These are phyloP conservation scores for Sporothrix mexicana DNA, from an alignment of 2,329 filamentous ascomycete genomes.

Conservation along the genomic window DNA sequence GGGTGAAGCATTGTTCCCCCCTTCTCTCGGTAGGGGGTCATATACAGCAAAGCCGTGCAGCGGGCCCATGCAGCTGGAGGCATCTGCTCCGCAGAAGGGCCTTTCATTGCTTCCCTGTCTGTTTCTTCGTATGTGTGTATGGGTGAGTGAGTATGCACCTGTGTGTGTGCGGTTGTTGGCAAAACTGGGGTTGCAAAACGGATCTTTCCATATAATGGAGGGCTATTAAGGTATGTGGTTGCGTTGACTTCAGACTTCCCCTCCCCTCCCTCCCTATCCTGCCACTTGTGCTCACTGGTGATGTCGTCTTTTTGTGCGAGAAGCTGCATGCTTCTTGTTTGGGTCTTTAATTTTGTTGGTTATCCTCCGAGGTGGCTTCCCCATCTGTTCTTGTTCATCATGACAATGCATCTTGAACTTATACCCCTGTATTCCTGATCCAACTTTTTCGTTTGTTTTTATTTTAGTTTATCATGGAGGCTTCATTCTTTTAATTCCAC, in stretches of 20 bases:
- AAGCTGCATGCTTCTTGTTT: neutral
- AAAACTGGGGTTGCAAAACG: conserved; percentile 28
- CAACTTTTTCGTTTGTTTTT: neutral
- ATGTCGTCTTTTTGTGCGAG: neutral
- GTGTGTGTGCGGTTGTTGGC: conserved; percentile 16
- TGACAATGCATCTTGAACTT: neutral
- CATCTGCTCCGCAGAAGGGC: neutral
- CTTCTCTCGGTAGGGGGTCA: neutral
- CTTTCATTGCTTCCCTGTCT: neutral
- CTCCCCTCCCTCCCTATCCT: neutral
- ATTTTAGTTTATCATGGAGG: neutral
- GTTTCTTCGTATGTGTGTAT: neutral
- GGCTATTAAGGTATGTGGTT: neutral
- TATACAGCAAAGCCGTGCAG: neutral
- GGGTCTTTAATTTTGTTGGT: neutral
- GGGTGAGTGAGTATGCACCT: neutral
- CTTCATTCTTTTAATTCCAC: neutral
- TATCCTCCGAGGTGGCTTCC: neutral
- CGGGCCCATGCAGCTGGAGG: conserved; percentile 18
- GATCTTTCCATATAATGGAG: conserved; percentile 7
- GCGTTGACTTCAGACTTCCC: neutral
- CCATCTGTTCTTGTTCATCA: neutral
- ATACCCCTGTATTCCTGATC: neutral
- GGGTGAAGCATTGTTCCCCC: neutral
- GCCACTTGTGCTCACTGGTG: neutral